These are phyloP conservation scores for Gastrolobium bilobum DNA, from an alignment of 306 rosid genomes.

Conservation along the genomic window DNA sequence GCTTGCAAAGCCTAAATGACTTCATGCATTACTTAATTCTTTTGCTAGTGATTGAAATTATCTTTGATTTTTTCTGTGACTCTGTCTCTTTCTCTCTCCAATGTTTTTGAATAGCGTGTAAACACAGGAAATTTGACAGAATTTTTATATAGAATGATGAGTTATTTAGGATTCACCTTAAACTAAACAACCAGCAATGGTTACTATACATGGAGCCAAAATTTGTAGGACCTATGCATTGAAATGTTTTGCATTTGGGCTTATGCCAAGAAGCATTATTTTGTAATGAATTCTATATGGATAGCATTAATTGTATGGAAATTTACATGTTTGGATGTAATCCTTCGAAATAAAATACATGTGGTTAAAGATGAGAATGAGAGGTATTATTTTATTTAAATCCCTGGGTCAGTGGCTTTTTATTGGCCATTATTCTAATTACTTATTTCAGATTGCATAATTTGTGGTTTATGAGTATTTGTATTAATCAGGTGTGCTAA, in stretches of 20 bases:
- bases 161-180: not conserved
- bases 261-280: conserved; percentile 12
- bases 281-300: not conserved
- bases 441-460: conserved; percentile 13
- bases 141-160: not conserved
- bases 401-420: not conserved
- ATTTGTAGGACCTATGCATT: conserved; percentile 13
- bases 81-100: not conserved
- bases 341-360: conserved; percentile 34
- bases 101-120: not conserved
- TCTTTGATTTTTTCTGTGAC: conserved; percentile 17
- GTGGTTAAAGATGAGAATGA: conserved; percentile 25
- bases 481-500: conserved; percentile 18
- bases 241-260: not conserved
- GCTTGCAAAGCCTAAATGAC: conserved; percentile 22
- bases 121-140: not conserved
- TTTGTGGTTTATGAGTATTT: conserved; percentile 15
- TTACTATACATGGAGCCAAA: conserved; percentile 10
- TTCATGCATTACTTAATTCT: conserved; percentile 3
- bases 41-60: conserved; percentile 23
- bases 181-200: not conserved
- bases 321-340: conserved; percentile 21
- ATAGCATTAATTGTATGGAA: not conserved
- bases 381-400: conserved; percentile 15
- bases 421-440: conserved; percentile 11